phyloP scores from a whole-genome alignment of 2,329 filamentous ascomycete species.

The Trichoderma cornu-damae region DNA sequence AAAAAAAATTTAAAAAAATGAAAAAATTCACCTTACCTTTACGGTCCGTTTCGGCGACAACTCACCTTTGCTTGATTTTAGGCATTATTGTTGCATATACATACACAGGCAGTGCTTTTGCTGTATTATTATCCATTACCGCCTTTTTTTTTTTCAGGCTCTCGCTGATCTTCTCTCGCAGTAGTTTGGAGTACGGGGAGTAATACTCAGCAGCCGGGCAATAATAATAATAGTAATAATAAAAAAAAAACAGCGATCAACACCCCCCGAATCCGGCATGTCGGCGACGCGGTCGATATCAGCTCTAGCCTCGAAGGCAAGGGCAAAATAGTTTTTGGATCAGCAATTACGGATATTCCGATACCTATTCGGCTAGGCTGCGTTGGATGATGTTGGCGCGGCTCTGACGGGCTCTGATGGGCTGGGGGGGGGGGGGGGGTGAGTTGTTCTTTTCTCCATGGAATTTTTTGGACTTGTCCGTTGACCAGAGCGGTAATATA shows the following conservation, averaged over 20 bases:
- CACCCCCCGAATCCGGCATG: constrained; percentile 14
- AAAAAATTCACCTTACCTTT: no score
- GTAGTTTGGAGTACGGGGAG: constrained; percentile 12
- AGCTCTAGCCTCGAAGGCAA: constrained; percentile 16
- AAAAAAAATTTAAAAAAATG: no score
- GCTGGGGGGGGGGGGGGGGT: no score
- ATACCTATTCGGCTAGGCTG: constrained; percentile 1
- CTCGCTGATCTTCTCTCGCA: background rate
- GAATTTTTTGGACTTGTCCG: background rate
- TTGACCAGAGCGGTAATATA: background rate
- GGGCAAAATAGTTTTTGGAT: constrained; percentile 13
- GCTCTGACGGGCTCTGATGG: constrained; percentile 12
- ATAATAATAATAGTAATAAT: background rate
- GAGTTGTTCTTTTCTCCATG: constrained; percentile 8
- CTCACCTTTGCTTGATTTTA: background rate
- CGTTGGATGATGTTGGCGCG: constrained; percentile 3
- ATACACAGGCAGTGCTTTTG: no score
- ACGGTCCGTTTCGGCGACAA: background rate
- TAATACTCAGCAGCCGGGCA: constrained; percentile 1
- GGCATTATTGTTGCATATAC: no score
- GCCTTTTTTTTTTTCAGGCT: background rate
- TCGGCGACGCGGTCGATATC: constrained; percentile 15
- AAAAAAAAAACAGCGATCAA: background rate
- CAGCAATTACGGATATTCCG: constrained; percentile 13
- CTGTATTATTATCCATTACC: constrained; percentile 5